Percentiles rank a stretch among this genome's conserved stretches.
Evolutionary conservation across 164 flowering plant genomes (phyloP).

Genomic region (Echeveria elegans): DNA sequence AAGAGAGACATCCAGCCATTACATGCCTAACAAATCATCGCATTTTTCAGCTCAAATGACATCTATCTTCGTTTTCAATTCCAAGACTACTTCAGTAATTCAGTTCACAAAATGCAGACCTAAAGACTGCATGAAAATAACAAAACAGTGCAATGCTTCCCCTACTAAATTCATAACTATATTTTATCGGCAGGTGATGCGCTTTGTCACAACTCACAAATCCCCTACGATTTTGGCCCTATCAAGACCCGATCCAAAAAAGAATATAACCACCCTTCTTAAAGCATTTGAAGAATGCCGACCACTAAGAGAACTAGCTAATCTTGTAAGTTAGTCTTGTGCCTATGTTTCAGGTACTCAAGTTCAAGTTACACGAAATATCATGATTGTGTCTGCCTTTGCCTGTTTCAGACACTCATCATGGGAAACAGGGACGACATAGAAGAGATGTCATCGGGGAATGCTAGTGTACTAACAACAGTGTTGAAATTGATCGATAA

Average conservation of each 20-base stretch:
- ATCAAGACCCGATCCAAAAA: constrained; percentile 93
- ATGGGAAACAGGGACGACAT: constrained; percentile 97
- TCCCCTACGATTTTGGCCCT: constrained; percentile 92
- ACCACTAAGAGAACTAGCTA: constrained; percentile 80
- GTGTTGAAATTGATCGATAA: constrained; percentile 82
- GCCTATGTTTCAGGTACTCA: neutral
- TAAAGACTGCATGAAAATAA: too few species aligned
- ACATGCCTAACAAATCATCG: too few species aligned
- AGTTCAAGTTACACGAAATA: neutral
- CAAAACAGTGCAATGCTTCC: too few species aligned
- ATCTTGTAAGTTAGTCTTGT: constrained; percentile 51
- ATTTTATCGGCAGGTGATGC: constrained; percentile 59
- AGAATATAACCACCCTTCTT: constrained; percentile 82
- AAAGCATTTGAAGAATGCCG: constrained; percentile 95
- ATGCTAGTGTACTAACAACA: constrained; percentile 69
- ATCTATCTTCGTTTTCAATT: too few species aligned
- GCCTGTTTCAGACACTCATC: constrained; percentile 56
- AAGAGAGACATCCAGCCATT: too few species aligned
- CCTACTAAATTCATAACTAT: neutral
- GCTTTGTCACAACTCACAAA: constrained; percentile 77
- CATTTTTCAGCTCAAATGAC: too few species aligned
- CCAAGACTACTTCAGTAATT: too few species aligned
- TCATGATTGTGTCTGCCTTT: neutral
- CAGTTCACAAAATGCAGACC: too few species aligned
- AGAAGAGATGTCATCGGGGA: constrained; percentile 79